These are phyloP conservation scores for Diaporthe australafricana DNA, from an alignment of 2,329 filamentous ascomycete species.

Conservation along the genomic window DNA sequence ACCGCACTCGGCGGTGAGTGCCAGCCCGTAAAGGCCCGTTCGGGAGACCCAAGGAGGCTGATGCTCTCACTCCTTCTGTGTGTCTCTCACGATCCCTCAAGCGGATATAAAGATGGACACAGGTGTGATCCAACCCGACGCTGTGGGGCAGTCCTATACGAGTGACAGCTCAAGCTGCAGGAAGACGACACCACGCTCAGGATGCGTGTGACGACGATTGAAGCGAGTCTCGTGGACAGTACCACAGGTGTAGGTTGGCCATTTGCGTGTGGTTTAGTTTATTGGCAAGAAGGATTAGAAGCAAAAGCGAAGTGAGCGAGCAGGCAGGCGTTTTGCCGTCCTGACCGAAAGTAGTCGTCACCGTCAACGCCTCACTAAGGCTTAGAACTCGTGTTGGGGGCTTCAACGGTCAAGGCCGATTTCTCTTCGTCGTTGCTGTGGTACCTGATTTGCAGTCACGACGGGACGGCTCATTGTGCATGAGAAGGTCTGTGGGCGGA, in stretches of 20 bases:
- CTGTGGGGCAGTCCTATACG: constrained; percentile 21
- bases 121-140: neutral
- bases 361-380: constrained; percentile 1
- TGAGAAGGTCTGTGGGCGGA: too few species aligned
- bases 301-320: neutral
- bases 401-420: neutral
- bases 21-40: neutral
- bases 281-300: neutral
- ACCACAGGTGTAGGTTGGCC: neutral
- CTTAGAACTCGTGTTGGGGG: neutral
- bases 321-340: neutral
- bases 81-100: neutral
- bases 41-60: neutral
- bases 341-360: constrained; percentile 15
- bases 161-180: constrained; percentile 4
- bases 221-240: neutral
- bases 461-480: neutral
- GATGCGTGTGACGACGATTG: neutral
- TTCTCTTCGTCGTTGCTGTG: neutral
- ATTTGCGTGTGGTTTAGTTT: neutral
- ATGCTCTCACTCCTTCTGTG: neutral
- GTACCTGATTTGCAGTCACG: neutral
- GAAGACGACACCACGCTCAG: neutral
- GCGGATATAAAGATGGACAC: constrained; percentile 15
- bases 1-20: neutral